Base-by-base conservation (phyloP, 1,139 yeast genomes). In the Candida frijolesensis region DNA sequence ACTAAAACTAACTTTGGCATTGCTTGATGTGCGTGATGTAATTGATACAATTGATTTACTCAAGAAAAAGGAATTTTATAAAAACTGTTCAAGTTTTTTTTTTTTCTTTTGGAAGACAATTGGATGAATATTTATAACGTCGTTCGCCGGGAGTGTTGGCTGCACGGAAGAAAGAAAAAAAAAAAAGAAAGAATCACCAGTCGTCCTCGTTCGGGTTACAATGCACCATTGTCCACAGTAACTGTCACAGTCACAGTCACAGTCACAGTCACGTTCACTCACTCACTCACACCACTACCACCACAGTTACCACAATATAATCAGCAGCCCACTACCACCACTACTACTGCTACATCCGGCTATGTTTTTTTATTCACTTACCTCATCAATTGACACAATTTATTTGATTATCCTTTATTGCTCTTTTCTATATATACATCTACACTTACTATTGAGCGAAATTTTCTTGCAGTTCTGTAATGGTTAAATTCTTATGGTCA, bases 1-100 rank as follows among this genome's bases (percentile, higher is more conserved):
- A 87, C 89, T 72, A 87, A 79, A 68, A 87, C 82, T 76, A 87
- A 80, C 74, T 85, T 87, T 66, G 86, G 89, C 80, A 76, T 76
- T 44, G 9, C 48, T 34, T 39, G 10, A 22, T 32, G 39, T 16
- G 34, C 34, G 19, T 42, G 40, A 19, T 47, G 33, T 25, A 22
- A 33, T 37, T 15, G 16, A 27, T 30, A 16, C 27, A 9, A 34
- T 29, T 22, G n/a, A 42, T 15, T 19, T 14, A 35, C 11, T 19
- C 22, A 19, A 12, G 25, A 33, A 35, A 32, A 15, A 42, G 16
- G 35, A 30, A 25, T 12, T 16, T 15, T 27, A 41, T 12, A 27
- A 30, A 7, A 15, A 29, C 15, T 8, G 15, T 8, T 3, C 1
- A 16, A 35, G 12, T 18, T 18, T 37, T 37, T 38, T 38, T 38